Percentiles rank a stretch among this genome's conserved stretches.
Conservation (phyloP, 2,329 filamentous ascomycete species). For the Tetracladium maxilliforme region DNA sequence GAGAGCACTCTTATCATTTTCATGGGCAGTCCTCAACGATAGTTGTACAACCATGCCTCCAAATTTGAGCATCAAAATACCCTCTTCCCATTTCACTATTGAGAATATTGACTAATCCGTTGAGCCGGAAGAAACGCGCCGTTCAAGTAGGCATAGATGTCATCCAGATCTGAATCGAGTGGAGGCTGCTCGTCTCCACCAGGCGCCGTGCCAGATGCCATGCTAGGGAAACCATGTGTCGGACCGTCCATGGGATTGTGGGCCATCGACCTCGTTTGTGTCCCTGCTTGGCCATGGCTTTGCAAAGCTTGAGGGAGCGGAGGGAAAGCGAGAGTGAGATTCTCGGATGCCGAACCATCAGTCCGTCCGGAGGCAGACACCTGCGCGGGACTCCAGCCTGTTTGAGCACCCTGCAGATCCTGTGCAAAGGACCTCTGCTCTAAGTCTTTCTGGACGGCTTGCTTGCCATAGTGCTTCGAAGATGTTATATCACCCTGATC, state of each 20-base stretch:
- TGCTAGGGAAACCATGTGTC: constrained; percentile 1
- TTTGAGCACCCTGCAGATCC: not conserved
- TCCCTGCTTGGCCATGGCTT: constrained; percentile 5
- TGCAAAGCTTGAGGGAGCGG: constrained; percentile 16
- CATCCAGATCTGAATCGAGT: constrained; percentile 3
- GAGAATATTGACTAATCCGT: constrained; percentile 11
- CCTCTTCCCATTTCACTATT: no score
- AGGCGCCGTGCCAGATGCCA: not conserved
- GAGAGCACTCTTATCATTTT: no score
- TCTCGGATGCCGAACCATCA: constrained; percentile 7
- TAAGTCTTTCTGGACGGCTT: not conserved
- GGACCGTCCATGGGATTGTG: constrained; percentile 4
- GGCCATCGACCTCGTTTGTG: no score
- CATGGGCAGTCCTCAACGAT: no score
- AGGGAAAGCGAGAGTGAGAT: constrained; percentile 17
- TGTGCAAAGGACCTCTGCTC: not conserved
- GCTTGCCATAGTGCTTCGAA: constrained; percentile 1
- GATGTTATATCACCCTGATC: constrained; percentile 14
- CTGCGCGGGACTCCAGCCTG: not conserved
- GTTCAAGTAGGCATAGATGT: constrained; percentile 10
- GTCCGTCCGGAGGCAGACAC: not conserved
- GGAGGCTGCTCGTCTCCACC: constrained; percentile 1
- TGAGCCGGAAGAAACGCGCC: constrained; percentile 11
- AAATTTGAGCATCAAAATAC: no score
- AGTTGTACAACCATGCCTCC: no score